These are phyloP conservation scores for Boletus vermiculosoides DNA, from an alignment of 768 basidiomycete species.

Conservation along the genomic window DNA sequence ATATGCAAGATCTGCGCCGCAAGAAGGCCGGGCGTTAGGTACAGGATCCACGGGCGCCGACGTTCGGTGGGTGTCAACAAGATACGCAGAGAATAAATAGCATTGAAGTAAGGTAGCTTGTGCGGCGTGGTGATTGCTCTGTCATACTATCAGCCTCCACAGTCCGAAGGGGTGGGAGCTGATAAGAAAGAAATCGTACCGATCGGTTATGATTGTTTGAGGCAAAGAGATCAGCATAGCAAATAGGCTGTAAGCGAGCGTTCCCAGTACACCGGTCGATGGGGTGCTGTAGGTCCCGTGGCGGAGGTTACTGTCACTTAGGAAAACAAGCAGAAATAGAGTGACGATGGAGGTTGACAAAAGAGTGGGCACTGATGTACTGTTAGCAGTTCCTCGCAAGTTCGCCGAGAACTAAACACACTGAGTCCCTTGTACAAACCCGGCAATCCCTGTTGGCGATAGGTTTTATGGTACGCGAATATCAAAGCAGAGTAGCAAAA, in stretches of 20 bases:
- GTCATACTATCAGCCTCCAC: slow-evolving; percentile 4
- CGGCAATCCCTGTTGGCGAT: slow-evolving; percentile 49
- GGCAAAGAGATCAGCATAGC: slow-evolving; percentile 69
- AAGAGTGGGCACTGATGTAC: slow-evolving; percentile 47
- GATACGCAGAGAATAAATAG: slow-evolving; percentile 58
- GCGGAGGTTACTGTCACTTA: slow-evolving; percentile 57
- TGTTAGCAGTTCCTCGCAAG: slow-evolving; percentile 38
- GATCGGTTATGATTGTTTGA: slow-evolving; percentile 70
- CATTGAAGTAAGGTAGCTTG: slow-evolving; percentile 62
- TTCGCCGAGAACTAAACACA: slow-evolving; percentile 27
- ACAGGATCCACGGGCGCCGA: slow-evolving; percentile 74
- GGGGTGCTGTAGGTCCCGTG: slow-evolving; percentile 69
- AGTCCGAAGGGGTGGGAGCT: background rate
- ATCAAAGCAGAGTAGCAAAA: background rate
- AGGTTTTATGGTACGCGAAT: background rate
- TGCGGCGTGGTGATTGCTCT: slow-evolving; percentile 85
- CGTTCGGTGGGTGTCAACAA: slow-evolving; percentile 82
- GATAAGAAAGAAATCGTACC: slow-evolving; percentile 42
- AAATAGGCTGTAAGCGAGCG: slow-evolving; percentile 60
- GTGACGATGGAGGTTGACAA: slow-evolving; percentile 55
- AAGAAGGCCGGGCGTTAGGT: slow-evolving; percentile 70
- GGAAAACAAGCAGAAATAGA: slow-evolving; percentile 52
- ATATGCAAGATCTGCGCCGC: slow-evolving; percentile 44
- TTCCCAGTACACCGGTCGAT: slow-evolving; percentile 56
- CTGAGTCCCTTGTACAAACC: slow-evolving; percentile 83